A percentile compares a stretch with the other conserved stretches of the same genome.
These are phyloP conservation scores for Mucor racemosus DNA, from an alignment of 371 early-diverging fungal species.

Conservation along the genomic window DNA sequence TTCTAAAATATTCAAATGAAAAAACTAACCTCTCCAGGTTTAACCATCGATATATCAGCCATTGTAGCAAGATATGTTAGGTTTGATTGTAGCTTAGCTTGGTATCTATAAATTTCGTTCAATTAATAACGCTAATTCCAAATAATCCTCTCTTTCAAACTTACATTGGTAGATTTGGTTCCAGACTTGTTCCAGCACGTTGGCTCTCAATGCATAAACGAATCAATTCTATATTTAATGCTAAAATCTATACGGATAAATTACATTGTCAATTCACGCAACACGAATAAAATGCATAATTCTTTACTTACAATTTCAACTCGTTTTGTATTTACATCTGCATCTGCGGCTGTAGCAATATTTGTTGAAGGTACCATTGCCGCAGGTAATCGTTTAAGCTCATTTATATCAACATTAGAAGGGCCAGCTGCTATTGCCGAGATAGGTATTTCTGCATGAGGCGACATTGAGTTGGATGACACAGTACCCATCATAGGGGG, in stretches of 20 bases:
- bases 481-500: neutral
- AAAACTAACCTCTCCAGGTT: slow-evolving; percentile 51
- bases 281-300: neutral
- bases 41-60: slow-evolving; percentile 58
- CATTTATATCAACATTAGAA: slow-evolving; percentile 4
- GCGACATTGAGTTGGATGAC: slow-evolving; percentile 1
- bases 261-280: neutral
- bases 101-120: slow-evolving; percentile 39
- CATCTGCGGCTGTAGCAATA: neutral
- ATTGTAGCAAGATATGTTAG: slow-evolving; percentile 60
- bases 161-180: slow-evolving; percentile 49
- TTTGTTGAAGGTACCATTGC: neutral
- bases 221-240: slow-evolving; percentile 57
- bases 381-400: neutral
- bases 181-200: slow-evolving; percentile 29
- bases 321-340: slow-evolving; percentile 34
- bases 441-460: neutral
- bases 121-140: neutral
- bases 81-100: slow-evolving; percentile 57
- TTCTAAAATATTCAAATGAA: neutral
- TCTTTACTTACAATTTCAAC: slow-evolving; percentile 41
- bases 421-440: neutral
- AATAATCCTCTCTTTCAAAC: neutral
- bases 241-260: slow-evolving; percentile 36
- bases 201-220: slow-evolving; percentile 49